Percentiles rank a stretch among this genome's conserved stretches.
phyloP scores from a whole-genome alignment of 2,329 filamentous ascomycete genomes.

The Penicillium sp. region DNA sequence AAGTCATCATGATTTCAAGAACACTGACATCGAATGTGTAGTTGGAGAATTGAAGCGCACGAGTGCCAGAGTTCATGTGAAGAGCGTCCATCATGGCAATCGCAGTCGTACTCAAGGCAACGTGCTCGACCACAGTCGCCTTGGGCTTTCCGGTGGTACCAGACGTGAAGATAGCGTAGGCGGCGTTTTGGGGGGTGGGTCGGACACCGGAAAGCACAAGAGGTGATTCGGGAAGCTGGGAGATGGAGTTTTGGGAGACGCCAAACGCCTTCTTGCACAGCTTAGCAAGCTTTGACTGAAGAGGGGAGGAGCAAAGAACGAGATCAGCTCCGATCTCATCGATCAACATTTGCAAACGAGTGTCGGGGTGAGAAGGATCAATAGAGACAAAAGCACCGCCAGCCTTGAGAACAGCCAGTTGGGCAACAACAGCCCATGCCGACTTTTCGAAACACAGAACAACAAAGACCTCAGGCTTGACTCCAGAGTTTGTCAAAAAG shows the following conservation, averaged over 20 bases:
- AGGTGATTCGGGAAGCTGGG: constrained; percentile 34
- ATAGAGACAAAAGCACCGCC: constrained; percentile 52
- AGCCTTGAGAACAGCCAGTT: constrained; percentile 50
- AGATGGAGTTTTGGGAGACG: constrained; percentile 38
- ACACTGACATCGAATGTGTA: constrained; percentile 63
- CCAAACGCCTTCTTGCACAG: constrained; percentile 38
- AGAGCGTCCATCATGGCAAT: constrained; percentile 59
- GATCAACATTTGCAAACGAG: constrained; percentile 44
- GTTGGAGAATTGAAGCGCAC: constrained; percentile 65
- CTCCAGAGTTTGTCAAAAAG: constrained; percentile 45
- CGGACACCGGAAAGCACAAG: constrained; percentile 22
- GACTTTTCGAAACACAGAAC: constrained; percentile 53
- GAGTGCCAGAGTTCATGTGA: constrained; percentile 57
- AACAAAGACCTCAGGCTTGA: constrained; percentile 48
- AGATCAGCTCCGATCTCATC: constrained; percentile 43
- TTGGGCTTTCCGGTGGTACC: constrained; percentile 64
- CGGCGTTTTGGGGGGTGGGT: constrained; percentile 43
- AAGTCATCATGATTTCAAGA: constrained; percentile 60
- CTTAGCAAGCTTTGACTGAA: constrained; percentile 38
- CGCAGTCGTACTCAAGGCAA: constrained; percentile 62
- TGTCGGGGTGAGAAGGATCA: constrained; percentile 49
- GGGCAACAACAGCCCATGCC: constrained; percentile 50
- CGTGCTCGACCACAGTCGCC: constrained; percentile 68
- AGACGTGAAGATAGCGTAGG: constrained; percentile 67
- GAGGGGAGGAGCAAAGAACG: constrained; percentile 42